Evolutionary conservation across 345 rosid species (phyloP).

Genomic region (Populus euphratica): DNA sequence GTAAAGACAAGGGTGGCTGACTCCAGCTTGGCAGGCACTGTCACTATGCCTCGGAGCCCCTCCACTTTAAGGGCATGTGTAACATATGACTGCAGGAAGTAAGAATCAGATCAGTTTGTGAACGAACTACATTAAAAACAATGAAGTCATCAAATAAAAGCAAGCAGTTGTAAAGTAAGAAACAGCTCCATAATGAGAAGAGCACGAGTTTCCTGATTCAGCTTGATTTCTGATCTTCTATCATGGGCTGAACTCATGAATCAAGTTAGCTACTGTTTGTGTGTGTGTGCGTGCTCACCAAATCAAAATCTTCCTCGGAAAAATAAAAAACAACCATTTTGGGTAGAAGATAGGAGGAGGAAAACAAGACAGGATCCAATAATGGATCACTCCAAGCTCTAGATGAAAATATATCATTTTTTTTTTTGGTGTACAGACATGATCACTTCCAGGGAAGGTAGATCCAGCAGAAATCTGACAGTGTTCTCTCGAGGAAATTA

Average conservation of each 20-base stretch:
- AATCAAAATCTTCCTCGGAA: neutral
- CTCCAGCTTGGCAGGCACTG: constrained; percentile 95
- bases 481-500: neutral
- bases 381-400: neutral
- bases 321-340: neutral
- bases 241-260: too few relatives aligned
- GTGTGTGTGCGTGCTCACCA: neutral
- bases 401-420: neutral
- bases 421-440: neutral
- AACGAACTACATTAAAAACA: neutral
- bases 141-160: neutral
- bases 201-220: too few relatives aligned
- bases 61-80: constrained; percentile 83
- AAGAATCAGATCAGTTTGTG: neutral
- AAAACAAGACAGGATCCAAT: neutral
- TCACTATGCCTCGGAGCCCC: constrained; percentile 71
- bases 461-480: neutral
- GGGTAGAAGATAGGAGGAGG: neutral
- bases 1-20: constrained; percentile 87
- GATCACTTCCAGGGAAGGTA: neutral
- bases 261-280: too few relatives aligned
- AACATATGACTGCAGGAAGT: constrained; percentile 60
- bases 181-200: neutral
- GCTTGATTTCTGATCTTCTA: too few relatives aligned
- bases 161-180: neutral